A percentile compares a stretch with the other conserved stretches of the same genome.
phyloP scores from a whole-genome alignment of 345 rosid genomes.

The Dimocarpus longan region DNA sequence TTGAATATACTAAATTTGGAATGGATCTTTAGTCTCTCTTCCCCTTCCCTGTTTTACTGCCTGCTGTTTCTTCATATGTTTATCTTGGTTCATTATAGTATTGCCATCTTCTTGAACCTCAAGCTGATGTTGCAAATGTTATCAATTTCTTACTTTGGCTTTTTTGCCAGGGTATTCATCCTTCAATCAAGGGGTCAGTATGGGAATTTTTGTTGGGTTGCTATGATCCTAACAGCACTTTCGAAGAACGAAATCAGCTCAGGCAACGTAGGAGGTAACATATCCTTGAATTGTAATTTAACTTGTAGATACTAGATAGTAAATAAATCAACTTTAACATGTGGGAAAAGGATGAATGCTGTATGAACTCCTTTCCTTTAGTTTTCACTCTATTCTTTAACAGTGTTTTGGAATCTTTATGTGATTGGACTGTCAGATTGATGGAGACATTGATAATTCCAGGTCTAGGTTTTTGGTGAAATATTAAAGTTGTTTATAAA shows the following conservation, averaged over 20 bases:
- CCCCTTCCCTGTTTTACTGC: not conserved
- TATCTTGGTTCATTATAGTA: not conserved
- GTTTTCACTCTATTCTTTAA: not conserved
- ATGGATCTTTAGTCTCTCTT: not conserved
- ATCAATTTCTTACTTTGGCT: constrained; percentile 30
- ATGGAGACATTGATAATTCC: constrained; percentile 1
- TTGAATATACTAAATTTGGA: not conserved
- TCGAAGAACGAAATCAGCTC: constrained; percentile 65
- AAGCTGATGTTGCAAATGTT: not conserved
- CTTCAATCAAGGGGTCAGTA: constrained; percentile 82
- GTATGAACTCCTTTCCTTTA: not conserved
- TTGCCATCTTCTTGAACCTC: not conserved
- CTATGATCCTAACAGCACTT: constrained; percentile 88
- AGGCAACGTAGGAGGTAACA: constrained; percentile 72
- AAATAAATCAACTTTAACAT: constrained; percentile 15
- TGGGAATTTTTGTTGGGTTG: constrained; percentile 98
- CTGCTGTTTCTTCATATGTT: not conserved
- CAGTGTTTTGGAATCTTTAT: constrained; percentile 8
- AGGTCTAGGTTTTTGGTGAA: constrained; percentile 7
- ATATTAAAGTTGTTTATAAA: not conserved
- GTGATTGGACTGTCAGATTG: constrained; percentile 7
- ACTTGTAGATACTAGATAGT: not conserved
- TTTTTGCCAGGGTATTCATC: constrained; percentile 80
- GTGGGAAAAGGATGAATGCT: not conserved
- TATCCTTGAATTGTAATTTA: constrained; percentile 7